These are phyloP conservation scores for Penstemon barbatus DNA, from an alignment of 257 asterid species.

Conservation along the genomic window DNA sequence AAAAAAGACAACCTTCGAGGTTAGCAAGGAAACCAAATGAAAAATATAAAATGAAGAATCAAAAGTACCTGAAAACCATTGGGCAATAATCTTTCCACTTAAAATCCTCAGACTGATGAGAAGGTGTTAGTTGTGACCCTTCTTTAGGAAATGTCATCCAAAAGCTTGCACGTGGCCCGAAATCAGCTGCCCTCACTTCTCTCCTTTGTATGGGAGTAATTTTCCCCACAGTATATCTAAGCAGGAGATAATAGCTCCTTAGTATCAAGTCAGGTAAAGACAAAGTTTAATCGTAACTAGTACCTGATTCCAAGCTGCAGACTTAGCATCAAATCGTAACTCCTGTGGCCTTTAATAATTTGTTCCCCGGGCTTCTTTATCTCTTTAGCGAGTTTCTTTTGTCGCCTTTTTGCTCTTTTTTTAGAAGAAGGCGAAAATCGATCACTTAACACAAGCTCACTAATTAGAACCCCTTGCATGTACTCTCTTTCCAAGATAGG, in stretches of 20 bases:
- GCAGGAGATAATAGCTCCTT: slow-evolving; percentile 31
- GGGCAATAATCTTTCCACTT: slow-evolving; percentile 99
- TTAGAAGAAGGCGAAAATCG: slow-evolving; percentile 73
- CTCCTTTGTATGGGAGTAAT: slow-evolving; percentile 94
- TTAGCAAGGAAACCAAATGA: slow-evolving; percentile 21
- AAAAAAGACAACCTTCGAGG: slow-evolving; percentile 16
- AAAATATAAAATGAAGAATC: slow-evolving; percentile 4
- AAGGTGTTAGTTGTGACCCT: slow-evolving; percentile 90
- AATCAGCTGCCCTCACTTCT: slow-evolving; percentile 84
- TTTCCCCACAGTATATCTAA: slow-evolving; percentile 95
- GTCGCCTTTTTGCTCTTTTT: slow-evolving; percentile 69
- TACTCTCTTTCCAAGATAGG: slow-evolving; percentile 92
- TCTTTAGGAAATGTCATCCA: slow-evolving; percentile 94
- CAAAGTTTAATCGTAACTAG: no score
- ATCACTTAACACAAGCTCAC: slow-evolving; percentile 69
- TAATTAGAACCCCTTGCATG: slow-evolving; percentile 94
- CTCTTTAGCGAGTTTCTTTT: slow-evolving; percentile 69
- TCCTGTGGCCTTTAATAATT: slow-evolving; percentile 94
- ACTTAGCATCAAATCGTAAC: slow-evolving; percentile 95
- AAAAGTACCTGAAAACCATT: slow-evolving; percentile 84
- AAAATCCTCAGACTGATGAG: slow-evolving; percentile 94
- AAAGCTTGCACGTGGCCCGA: slow-evolving; percentile 86
- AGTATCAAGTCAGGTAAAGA: slow-evolving; percentile 6
- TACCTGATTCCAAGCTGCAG: slow-evolving; percentile 99
- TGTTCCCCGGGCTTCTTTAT: slow-evolving; percentile 88